phyloP scores from a whole-genome alignment of 257 asterid species.

The Petunia secreta region DNA sequence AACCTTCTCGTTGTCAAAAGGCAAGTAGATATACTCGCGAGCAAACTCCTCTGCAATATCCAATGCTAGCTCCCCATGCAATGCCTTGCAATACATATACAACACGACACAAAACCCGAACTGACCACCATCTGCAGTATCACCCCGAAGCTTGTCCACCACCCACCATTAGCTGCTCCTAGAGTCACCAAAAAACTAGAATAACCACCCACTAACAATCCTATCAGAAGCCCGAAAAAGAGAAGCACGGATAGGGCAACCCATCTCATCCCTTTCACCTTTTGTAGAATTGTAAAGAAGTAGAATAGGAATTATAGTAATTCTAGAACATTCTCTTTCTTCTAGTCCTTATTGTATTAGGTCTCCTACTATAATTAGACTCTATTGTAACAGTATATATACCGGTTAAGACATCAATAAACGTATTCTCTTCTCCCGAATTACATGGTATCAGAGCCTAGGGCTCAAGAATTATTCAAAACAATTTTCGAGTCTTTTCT shows the following conservation, averaged over 20 bases:
- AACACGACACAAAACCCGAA: conserved; percentile 47
- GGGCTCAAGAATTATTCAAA: too few relatives aligned
- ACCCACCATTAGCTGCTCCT: conserved; percentile 40
- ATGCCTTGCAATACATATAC: conserved; percentile 66
- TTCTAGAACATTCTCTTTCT: too few relatives aligned
- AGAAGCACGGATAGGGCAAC: conserved; percentile 40
- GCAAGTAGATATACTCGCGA: conserved; percentile 73
- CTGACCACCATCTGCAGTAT: conserved; percentile 47
- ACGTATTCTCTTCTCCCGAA: too few relatives aligned
- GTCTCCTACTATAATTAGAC: too few relatives aligned
- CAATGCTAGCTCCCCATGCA: conserved; percentile 74
- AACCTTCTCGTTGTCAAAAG: conserved; percentile 78
- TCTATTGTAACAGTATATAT: too few relatives aligned
- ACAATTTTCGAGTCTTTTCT: too few relatives aligned
- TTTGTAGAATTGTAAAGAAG: too few relatives aligned
- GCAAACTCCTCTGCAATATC: conserved; percentile 90
- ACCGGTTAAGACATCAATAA: too few relatives aligned
- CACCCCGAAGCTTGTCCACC: conserved; percentile 52
- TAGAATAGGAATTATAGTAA: too few relatives aligned
- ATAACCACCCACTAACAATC: conserved; percentile 37
- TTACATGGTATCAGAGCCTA: too few relatives aligned
- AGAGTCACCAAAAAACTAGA: conserved; percentile 34
- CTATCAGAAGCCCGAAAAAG: conserved; percentile 27
- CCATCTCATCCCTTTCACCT: conserved; percentile 48
- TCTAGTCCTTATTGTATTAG: too few relatives aligned